A percentile compares a stretch with the other conserved stretches of the same genome.
These are phyloP conservation scores for Luffa aegyptiaca DNA, from an alignment of 306 rosid genomes.

Conservation along the genomic window DNA sequence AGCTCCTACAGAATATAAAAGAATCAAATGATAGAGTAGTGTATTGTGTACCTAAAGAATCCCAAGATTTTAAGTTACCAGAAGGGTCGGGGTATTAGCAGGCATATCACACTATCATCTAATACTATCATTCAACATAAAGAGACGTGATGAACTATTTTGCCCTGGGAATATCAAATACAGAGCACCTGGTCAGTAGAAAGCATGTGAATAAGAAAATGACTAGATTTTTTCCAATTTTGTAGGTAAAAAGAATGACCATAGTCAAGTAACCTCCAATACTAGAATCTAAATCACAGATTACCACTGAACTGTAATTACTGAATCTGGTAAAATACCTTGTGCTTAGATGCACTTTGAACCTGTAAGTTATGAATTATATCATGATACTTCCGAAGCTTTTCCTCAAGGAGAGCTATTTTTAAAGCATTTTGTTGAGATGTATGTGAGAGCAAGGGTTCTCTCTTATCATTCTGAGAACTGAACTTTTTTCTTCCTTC, in stretches of 20 bases:
- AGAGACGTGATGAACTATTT: not conserved
- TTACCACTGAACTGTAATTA: not conserved
- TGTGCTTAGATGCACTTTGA: conserved; percentile 41
- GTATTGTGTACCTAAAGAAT: not conserved
- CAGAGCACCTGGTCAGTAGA: not conserved
- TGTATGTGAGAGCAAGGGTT: conserved; percentile 28
- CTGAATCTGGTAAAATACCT: conserved; percentile 30
- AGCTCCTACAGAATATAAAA: conserved; percentile 43
- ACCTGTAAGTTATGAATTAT: conserved; percentile 64
- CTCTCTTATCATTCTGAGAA: conserved; percentile 22
- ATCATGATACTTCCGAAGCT: conserved; percentile 46
- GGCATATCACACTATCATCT: not conserved
- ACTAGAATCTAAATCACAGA: not conserved
- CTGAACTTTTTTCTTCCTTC: conserved; percentile 30
- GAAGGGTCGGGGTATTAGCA: not conserved
- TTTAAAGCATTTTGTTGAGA: conserved; percentile 29
- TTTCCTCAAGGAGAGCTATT: conserved; percentile 49
- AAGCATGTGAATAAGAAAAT: not conserved
- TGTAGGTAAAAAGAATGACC: not conserved
- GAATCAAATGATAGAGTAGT: conserved; percentile 8
- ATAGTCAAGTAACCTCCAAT: not conserved
- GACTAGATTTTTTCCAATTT: not conserved
- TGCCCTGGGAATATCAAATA: not conserved
- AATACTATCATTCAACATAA: conserved; percentile 1
- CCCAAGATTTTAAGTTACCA: not conserved